These are phyloP conservation scores for Geoglossum cookeanum DNA, from an alignment of 2,329 filamentous ascomycete species.

Conservation along the genomic window DNA sequence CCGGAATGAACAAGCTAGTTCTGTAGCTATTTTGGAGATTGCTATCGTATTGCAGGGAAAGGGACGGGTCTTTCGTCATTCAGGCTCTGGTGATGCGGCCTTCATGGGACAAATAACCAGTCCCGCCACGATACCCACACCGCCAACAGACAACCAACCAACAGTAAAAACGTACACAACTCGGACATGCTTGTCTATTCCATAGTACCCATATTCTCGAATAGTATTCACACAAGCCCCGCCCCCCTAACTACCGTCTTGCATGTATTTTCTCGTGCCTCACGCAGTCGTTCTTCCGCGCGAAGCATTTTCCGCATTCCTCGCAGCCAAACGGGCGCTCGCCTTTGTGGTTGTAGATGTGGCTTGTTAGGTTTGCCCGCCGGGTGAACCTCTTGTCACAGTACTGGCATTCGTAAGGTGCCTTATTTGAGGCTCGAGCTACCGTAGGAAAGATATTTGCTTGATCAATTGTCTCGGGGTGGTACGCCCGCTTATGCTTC, in stretches of 20 bases:
- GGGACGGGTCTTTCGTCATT: too few species aligned
- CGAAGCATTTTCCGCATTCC: conserved; percentile 18
- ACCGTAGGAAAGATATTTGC: conserved; percentile 3
- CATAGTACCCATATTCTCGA: too few species aligned
- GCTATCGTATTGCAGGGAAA: too few species aligned
- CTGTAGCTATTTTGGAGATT: too few species aligned
- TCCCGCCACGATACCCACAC: too few species aligned
- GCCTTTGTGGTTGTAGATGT: conserved; percentile 21
- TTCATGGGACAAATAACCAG: too few species aligned
- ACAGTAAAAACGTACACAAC: too few species aligned
- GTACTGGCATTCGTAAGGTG: conserved; percentile 16
- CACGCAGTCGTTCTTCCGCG: conserved; percentile 17
- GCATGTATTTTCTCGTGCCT: conserved; percentile 17
- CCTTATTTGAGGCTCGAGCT: conserved; percentile 6
- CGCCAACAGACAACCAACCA: too few species aligned
- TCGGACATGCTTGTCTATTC: too few species aligned
- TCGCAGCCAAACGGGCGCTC: conserved; percentile 16
- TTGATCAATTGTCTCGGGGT: conserved; percentile 12
- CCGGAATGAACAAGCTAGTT: too few species aligned
- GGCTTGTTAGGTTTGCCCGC: conserved; percentile 18
- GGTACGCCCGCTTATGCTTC: conserved; percentile 16
- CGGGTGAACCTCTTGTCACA: conserved; percentile 23
- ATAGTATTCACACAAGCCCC: too few species aligned
- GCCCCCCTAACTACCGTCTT: background rate
- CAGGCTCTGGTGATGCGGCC: too few species aligned